Percentiles rank a stretch among this genome's conserved stretches.
phyloP scores from a whole-genome alignment of 805 yeast species.

The Yarrowia osloensis region DNA sequence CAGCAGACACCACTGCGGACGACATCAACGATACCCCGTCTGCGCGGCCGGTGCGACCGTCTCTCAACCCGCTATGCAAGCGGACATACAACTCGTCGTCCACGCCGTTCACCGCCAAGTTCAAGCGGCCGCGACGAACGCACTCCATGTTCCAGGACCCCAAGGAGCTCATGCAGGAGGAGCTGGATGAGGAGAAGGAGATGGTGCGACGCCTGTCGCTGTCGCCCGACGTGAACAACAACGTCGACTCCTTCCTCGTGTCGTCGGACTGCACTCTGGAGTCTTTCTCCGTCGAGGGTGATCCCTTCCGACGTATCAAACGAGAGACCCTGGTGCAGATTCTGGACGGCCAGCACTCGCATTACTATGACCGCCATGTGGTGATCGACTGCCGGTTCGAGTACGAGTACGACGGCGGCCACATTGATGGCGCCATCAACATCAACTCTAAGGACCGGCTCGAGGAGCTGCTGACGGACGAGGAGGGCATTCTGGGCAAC shows the following conservation, averaged over 20 bases:
- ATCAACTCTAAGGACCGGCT: constrained; percentile 68
- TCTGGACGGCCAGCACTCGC: constrained; percentile 55
- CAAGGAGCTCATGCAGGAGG: constrained; percentile 49
- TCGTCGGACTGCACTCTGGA: constrained; percentile 42
- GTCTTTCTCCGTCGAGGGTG: constrained; percentile 52
- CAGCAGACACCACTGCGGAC: not conserved
- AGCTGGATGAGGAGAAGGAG: constrained; percentile 42
- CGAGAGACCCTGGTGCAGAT: constrained; percentile 59
- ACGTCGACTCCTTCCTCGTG: constrained; percentile 35
- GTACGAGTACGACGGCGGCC: constrained; percentile 93
- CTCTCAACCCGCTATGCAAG: constrained; percentile 21
- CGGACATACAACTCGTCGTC: constrained; percentile 18
- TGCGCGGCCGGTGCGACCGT: constrained; percentile 13
- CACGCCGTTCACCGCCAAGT: constrained; percentile 27
- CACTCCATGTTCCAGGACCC: constrained; percentile 70
- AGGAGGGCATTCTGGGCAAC: constrained; percentile 39
- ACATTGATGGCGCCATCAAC: constrained; percentile 80
- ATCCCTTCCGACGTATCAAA: constrained; percentile 69
- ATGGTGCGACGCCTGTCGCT: constrained; percentile 35
- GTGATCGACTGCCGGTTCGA: constrained; percentile 89
- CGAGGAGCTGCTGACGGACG: constrained; percentile 54
- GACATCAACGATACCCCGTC: constrained; percentile 12
- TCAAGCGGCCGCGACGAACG: constrained; percentile 50
- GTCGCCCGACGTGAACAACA: constrained; percentile 34
- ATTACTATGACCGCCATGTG: constrained; percentile 56